Base-by-base conservation (phyloP, 164 flowering plant species). In the Nelumbo lutea region DNA sequence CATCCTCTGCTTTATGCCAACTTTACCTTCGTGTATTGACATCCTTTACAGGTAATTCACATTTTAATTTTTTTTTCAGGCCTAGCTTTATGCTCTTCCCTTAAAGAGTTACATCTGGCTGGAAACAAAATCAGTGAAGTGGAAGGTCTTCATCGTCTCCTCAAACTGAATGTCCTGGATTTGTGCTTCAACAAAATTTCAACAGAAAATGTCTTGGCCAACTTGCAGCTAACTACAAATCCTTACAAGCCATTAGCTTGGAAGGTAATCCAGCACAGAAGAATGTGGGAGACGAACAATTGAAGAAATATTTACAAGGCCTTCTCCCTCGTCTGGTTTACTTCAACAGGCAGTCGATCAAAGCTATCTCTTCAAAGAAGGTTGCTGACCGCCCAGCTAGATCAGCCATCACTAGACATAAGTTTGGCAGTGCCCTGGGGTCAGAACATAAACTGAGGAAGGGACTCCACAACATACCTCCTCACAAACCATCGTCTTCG, bases 101-200 rank as follows among this genome's bases (percentile, higher is more conserved):
- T 95, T 68, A 95, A 90, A 75, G 98, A 91, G 79, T 87, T 95
- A 42, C 90, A 89, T 64, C 85, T 95, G 1, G 85, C 96, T 52
- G 96, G 97, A 62, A 94, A 94, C 79, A 94, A 88, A 68, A 90
- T 94, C 60, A 86, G 96, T 53, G 85, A 86, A 39, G 84, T 91
- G 9, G 98, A 95, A 62, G 97, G 97, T 11, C 82, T 95, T 11
- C 97, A 95, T 63, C 81, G 98, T 73, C 89, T 95, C n/a, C 67
- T 88, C 79, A 95, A 91, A 82, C 80, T 95, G 42, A 83, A 85
- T 41, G 90, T 91, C 13, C 65, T 95, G 56, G 98, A 95, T 79
- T 75, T 90, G 65, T 87, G 96, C 81, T 95, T 95, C 86, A 95
- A 95, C 88, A 95, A 89, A 80, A 90, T 95, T 55, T 82, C 72